Evolutionary conservation across 148 eudicot species (phyloP).

Genomic region (Amaranthus palmeri): DNA sequence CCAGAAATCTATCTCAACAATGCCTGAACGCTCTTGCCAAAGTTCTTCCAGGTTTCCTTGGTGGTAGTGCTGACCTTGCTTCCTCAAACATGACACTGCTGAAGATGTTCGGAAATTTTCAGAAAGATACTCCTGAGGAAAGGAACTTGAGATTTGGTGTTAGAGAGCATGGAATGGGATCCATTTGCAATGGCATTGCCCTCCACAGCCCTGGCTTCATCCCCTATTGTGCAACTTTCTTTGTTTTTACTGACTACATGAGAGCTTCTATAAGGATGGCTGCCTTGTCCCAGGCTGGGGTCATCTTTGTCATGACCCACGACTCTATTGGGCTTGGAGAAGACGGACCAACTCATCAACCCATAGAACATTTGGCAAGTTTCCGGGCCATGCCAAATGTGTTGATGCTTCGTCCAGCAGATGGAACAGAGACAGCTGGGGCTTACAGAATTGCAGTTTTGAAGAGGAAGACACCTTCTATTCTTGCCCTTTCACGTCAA

Average conservation of each 20-base stretch:
- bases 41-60: conserved; percentile 85
- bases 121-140: conserved; percentile 87
- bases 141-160: conserved; percentile 90
- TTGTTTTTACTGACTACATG: conserved; percentile 98
- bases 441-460: conserved; percentile 73
- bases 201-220: conserved; percentile 82
- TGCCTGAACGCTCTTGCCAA: conserved; percentile 76
- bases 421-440: conserved; percentile 92
- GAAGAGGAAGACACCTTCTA: conserved; percentile 61
- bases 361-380: conserved; percentile 93
- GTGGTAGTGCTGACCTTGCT: conserved; percentile 99
- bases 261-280: conserved; percentile 88
- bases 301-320: conserved; percentile 96
- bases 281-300: conserved; percentile 75
- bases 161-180: conserved; percentile 94
- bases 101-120: conserved; percentile 92
- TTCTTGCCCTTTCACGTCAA: conserved; percentile 89
- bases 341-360: conserved; percentile 98
- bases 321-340: conserved; percentile 97
- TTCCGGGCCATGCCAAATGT: conserved; percentile 99
- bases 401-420: conserved; percentile 93
- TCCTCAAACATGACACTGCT: conserved; percentile 96
- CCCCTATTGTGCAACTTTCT: conserved; percentile 97
- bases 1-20: conserved; percentile 87
- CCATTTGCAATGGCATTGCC: conserved; percentile 89